Conservation (phyloP, 495 filamentous ascomycete species). For the Xylaria venustula region DNA sequence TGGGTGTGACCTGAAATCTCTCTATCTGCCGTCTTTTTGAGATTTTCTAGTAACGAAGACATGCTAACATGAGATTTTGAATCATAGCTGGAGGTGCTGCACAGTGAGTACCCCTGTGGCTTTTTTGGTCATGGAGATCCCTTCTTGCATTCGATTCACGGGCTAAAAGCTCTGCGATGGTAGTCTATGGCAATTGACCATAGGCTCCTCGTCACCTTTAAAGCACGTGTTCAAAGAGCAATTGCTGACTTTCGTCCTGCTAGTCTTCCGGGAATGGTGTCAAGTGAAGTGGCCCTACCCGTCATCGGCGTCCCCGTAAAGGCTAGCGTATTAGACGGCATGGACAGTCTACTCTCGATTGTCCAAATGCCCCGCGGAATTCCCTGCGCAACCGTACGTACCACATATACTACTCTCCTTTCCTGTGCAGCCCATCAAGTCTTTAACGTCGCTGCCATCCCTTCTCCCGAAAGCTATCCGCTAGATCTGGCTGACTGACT, state of each 20-base stretch:
- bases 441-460: too few species aligned
- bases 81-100: slow-evolving; percentile 14
- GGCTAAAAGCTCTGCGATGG: too few species aligned
- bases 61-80: not conserved
- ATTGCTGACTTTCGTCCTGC: not conserved
- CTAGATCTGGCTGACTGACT: not conserved
- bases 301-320: slow-evolving; percentile 93
- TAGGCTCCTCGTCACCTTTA: too few species aligned
- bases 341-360: slow-evolving; percentile 86
- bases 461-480: too few species aligned
- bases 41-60: not conserved
- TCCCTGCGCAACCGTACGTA: slow-evolving; percentile 41
- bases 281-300: slow-evolving; percentile 80
- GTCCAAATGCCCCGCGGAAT: slow-evolving; percentile 77
- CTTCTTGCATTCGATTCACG: too few species aligned
- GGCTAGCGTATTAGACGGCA: slow-evolving; percentile 79
- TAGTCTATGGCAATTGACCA: too few species aligned
- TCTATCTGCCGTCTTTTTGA: not conserved
- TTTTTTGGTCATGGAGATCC: too few species aligned
- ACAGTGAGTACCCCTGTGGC: slow-evolving; percentile 16
- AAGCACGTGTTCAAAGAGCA: not conserved
- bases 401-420: too few species aligned
- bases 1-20: not conserved
- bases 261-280: slow-evolving; percentile 63
- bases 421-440: too few species aligned